phyloP scores from a whole-genome alignment of 2,329 filamentous ascomycete species.

The Myriosclerotinia curreyana region DNA sequence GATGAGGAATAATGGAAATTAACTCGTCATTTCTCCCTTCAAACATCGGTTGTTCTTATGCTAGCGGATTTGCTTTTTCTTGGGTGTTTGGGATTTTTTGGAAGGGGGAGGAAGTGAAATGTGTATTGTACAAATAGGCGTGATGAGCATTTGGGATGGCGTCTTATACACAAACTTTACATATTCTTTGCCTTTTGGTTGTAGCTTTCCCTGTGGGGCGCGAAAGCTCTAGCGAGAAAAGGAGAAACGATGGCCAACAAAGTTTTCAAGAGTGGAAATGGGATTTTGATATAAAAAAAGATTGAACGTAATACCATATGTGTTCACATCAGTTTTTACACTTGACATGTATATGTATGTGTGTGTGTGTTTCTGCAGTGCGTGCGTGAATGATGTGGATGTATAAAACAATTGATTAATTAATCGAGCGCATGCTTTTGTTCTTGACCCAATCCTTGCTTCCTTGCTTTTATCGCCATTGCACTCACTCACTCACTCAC shows the following conservation, averaged over 20 bases:
- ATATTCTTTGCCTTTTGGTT: constrained; percentile 20
- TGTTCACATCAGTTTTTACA: not conserved
- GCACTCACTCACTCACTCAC: too few species aligned
- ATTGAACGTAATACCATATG: not conserved
- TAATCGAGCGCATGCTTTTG: not conserved
- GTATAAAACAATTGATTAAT: not conserved
- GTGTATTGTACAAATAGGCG: constrained; percentile 20
- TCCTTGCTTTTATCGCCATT: not conserved
- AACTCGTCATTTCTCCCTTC: not conserved
- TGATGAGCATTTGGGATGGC: constrained; percentile 20
- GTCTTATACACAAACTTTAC: constrained; percentile 18
- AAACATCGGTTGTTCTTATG: not conserved
- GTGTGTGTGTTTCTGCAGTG: not conserved
- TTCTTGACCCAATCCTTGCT: not conserved
- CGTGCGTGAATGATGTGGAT: not conserved
- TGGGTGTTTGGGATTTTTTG: constrained; percentile 18
- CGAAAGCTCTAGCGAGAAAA: not conserved
- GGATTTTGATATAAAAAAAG: not conserved
- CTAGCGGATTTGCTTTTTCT: constrained; percentile 17
- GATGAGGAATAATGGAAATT: constrained; percentile 39
- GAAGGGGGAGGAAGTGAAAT: not conserved
- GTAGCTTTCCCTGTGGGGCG: constrained; percentile 15
- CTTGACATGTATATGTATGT: not conserved
- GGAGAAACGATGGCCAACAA: not conserved
- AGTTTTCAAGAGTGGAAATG: not conserved